phyloP scores from a whole-genome alignment of 805 yeast species.

The Hanseniaspora meyeri region DNA sequence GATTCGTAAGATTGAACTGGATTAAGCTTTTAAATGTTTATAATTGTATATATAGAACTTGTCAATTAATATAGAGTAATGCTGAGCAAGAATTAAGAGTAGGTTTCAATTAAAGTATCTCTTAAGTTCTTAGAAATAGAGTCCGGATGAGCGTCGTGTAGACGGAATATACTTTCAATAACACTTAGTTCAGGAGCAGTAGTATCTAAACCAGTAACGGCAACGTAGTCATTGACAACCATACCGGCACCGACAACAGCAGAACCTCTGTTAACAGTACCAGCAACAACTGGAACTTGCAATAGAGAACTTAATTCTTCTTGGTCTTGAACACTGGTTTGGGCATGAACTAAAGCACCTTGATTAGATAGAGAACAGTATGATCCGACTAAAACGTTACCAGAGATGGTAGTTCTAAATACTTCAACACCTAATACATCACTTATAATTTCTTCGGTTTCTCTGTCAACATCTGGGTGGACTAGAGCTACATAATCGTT shows the following conservation, averaged over 20 bases:
- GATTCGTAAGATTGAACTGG: background rate
- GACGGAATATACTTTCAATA: slow-evolving; percentile 86
- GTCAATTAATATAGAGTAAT: background rate
- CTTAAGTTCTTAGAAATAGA: slow-evolving; percentile 73
- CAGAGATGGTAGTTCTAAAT: slow-evolving; percentile 97
- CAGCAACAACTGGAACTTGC: slow-evolving; percentile 97
- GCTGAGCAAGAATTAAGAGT: slow-evolving; percentile 36
- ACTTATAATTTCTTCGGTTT: slow-evolving; percentile 95
- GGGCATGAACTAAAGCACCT: slow-evolving; percentile 98
- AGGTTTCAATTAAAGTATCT: slow-evolving; percentile 86
- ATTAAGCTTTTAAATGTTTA: background rate
- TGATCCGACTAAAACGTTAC: slow-evolving; percentile 93
- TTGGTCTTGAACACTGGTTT: slow-evolving; percentile 92
- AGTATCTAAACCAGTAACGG: slow-evolving; percentile 93
- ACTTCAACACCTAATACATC: slow-evolving; percentile 98
- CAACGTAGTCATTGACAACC: slow-evolving; percentile 97
- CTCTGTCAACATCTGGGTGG: slow-evolving; percentile 98
- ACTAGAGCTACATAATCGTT: slow-evolving; percentile 98
- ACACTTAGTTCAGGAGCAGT: slow-evolving; percentile 98
- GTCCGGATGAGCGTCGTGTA: slow-evolving; percentile 84
- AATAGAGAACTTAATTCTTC: slow-evolving; percentile 90
- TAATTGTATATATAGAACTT: background rate
- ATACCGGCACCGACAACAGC: slow-evolving; percentile 97
- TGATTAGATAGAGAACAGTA: slow-evolving; percentile 91
- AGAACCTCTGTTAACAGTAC: slow-evolving; percentile 96